A percentile compares a stretch with the other conserved stretches of the same genome.
Evolutionary conservation across 306 rosid species (phyloP).

Genomic region (barrel medic (Medicago truncatula)): MtrunA17r5.0-ANR NC_053043.1:37843001-37843500

Average conservation of each 20-base stretch:
- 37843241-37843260: conserved; percentile 4
- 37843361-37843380: conserved; percentile 23
- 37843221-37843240: background rate
- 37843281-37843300: conserved; percentile 36
- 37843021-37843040: no score
- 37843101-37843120: no score
- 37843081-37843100: no score
- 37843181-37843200: background rate
- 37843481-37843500: no score
- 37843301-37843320: conserved; percentile 10
- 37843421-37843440: background rate
- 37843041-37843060: no score
- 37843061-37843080: no score
- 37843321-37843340: conserved; percentile 38
- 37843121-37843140: no score
- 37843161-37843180: background rate
- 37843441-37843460: no score
- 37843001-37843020: no score
- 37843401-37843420: background rate
- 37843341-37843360: conserved; percentile 35
- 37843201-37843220: background rate
- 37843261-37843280: conserved; percentile 41
- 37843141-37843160: no score
- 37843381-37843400: background rate
- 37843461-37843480: no score